phyloP scores from a whole-genome alignment of 257 asterid species.

The Primulina tabacum region DNA sequence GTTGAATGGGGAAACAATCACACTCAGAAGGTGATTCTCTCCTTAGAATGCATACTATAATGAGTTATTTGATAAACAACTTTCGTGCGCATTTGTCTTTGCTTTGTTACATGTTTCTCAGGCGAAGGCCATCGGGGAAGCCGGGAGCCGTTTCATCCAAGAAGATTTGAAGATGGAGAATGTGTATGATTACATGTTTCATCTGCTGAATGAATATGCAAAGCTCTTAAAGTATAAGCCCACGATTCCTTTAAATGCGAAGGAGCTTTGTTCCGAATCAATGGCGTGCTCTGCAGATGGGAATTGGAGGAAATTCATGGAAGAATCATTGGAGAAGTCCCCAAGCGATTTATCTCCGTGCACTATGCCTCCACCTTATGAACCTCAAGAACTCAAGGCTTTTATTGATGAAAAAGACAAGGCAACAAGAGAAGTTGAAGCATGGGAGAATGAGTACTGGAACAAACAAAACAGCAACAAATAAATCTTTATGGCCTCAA shows the following conservation, averaged over 20 bases:
- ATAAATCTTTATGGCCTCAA: conserved; percentile 1
- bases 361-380: conserved; percentile 64
- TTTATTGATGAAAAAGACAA: conserved; percentile 40
- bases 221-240: conserved; percentile 69
- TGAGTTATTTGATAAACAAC: no score
- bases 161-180: conserved; percentile 74
- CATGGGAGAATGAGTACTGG: conserved; percentile 70
- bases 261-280: conserved; percentile 63
- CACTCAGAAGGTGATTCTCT: conserved; percentile 44
- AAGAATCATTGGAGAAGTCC: conserved; percentile 59
- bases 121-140: conserved; percentile 74
- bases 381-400: conserved; percentile 39
- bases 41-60: no score
- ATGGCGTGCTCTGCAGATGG: conserved; percentile 55
- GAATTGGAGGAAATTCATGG: conserved; percentile 62
- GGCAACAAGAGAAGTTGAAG: conserved; percentile 58
- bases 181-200: conserved; percentile 73
- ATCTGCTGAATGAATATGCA: conserved; percentile 67
- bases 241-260: conserved; percentile 45
- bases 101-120: conserved; percentile 21
- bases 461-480: conserved; percentile 30
- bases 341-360: conserved; percentile 65
- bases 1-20: conserved; percentile 88
- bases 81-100: not conserved
- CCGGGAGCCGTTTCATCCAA: conserved; percentile 71